phyloP scores from a whole-genome alignment of 345 rosid species.

The Lumnitzera littorea region DNA sequence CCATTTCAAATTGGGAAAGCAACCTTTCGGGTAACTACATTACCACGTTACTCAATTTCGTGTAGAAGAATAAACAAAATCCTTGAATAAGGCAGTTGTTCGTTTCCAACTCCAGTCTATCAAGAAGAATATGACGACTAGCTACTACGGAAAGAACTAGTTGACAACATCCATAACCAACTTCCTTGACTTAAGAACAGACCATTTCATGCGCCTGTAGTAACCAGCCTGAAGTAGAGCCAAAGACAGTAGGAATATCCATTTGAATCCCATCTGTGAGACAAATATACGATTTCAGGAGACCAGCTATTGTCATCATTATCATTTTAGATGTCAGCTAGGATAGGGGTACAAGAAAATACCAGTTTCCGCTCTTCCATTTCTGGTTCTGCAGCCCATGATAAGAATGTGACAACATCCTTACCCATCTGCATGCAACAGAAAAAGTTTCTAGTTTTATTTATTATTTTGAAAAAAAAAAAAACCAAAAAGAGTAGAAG shows the following conservation, averaged over 20 bases:
- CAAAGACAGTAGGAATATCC: slow-evolving; percentile 89
- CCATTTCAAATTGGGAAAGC: too few species aligned
- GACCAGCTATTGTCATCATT: background rate
- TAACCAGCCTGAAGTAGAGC: slow-evolving; percentile 94
- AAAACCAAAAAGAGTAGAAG: slow-evolving; percentile 2
- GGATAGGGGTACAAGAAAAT: slow-evolving; percentile 6
- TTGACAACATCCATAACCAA: slow-evolving; percentile 86
- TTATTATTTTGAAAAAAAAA: background rate
- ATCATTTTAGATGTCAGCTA: background rate
- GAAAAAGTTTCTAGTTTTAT: slow-evolving; percentile 4
- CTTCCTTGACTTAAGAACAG: slow-evolving; percentile 81
- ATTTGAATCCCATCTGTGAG: slow-evolving; percentile 97
- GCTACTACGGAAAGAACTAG: slow-evolving; percentile 21
- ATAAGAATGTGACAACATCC: slow-evolving; percentile 80
- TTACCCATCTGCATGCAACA: slow-evolving; percentile 81
- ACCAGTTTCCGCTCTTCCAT: slow-evolving; percentile 99
- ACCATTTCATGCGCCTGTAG: slow-evolving; percentile 92
- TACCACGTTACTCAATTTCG: too few species aligned
- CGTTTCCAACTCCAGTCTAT: too few species aligned
- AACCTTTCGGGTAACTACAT: too few species aligned
- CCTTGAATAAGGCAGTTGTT: too few species aligned
- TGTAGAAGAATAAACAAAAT: too few species aligned
- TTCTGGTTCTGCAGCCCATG: slow-evolving; percentile 99
- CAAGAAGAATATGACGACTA: too few species aligned
- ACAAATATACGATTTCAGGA: background rate